phyloP scores from a whole-genome alignment of 176 grass and related monocot species.

The Juncus effusus region DNA sequence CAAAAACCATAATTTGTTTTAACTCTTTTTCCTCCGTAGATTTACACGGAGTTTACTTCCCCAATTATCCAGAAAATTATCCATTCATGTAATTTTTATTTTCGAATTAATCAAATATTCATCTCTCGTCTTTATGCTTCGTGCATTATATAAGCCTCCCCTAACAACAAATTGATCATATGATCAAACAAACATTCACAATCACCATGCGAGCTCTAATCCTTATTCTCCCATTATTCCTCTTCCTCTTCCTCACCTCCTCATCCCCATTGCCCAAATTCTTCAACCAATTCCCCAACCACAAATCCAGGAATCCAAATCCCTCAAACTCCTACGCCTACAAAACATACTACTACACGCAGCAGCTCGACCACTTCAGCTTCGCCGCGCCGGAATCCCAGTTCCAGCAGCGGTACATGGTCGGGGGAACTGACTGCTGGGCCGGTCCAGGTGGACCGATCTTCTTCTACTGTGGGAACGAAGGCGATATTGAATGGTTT shows the following conservation, averaged over 20 bases:
- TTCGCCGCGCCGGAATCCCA: slow-evolving; percentile 43
- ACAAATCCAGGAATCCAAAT: neutral
- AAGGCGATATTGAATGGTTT: slow-evolving; percentile 97
- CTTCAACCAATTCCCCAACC: slow-evolving; percentile 30
- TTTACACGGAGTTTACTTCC: too few species aligned
- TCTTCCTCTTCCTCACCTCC: slow-evolving; percentile 9
- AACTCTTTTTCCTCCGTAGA: too few species aligned
- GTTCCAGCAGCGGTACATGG: slow-evolving; percentile 79
- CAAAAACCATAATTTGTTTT: too few species aligned
- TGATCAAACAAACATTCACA: neutral
- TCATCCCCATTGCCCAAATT: slow-evolving; percentile 19
- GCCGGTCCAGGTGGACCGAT: slow-evolving; percentile 49
- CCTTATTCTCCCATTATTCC: neutral
- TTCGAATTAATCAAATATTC: too few species aligned
- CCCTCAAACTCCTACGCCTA: slow-evolving; percentile 28
- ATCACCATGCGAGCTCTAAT: slow-evolving; percentile 7
- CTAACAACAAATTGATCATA: neutral
- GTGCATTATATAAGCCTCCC: too few species aligned
- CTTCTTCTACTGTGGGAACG: slow-evolving; percentile 99
- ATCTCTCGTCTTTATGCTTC: too few species aligned
- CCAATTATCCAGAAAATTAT: too few species aligned
- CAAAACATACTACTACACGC: slow-evolving; percentile 78
- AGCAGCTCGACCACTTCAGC: slow-evolving; percentile 91
- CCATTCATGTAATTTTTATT: too few species aligned
- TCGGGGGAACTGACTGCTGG: slow-evolving; percentile 45